phyloP scores from a whole-genome alignment of 2,329 filamentous ascomycete genomes.

The Colletotrichum musae region DNA sequence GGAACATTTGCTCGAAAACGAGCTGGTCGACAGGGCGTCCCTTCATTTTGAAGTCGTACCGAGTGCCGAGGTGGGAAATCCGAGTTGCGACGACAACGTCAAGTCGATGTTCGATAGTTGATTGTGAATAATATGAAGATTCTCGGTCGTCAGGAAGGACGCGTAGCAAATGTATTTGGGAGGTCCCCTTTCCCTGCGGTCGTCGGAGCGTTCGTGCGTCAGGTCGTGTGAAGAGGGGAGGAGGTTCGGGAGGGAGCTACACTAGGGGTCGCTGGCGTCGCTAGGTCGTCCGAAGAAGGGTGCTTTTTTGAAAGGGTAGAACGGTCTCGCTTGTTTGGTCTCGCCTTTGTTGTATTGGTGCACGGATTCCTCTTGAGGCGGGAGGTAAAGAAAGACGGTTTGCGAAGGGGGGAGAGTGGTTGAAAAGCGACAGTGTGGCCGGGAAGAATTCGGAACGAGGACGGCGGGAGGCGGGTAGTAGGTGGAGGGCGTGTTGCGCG shows the following conservation, averaged over 20 bases:
- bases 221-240: constrained; percentile 32
- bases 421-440: constrained; percentile 6
- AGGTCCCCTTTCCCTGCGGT: constrained; percentile 1
- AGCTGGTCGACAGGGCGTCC: constrained; percentile 78
- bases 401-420: not conserved
- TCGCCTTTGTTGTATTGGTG: constrained; percentile 1
- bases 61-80: not conserved
- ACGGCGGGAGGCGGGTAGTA: constrained; percentile 33
- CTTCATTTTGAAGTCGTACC: constrained; percentile 69
- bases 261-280: constrained; percentile 16
- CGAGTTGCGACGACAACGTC: not conserved
- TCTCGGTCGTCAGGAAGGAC: not conserved
- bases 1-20: constrained; percentile 82
- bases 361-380: not conserved
- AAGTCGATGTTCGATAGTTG: not conserved
- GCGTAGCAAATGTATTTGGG: not conserved
- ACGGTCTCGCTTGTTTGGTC: constrained; percentile 27
- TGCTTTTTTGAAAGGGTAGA: constrained; percentile 23
- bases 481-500: constrained; percentile 31
- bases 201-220: constrained; percentile 18
- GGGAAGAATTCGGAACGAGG: constrained; percentile 29
- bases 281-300: constrained; percentile 35
- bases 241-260: constrained; percentile 31
- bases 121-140: not conserved
- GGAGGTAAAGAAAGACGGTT: not conserved